These are phyloP conservation scores for Tetrahymena borealis DNA, from an alignment of 73 alveolate species.

Conservation along the genomic window DNA sequence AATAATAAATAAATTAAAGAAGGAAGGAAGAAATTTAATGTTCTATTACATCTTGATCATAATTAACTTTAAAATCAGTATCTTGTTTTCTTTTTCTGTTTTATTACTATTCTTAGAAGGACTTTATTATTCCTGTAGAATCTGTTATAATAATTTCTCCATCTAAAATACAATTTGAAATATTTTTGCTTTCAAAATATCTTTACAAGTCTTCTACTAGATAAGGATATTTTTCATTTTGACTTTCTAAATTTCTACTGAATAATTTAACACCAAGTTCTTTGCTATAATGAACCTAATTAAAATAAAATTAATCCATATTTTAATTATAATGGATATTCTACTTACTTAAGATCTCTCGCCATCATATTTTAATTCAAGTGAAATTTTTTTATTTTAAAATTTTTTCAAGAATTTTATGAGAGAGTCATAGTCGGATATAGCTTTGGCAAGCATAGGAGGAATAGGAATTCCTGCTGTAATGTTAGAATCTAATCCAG, in stretches of 20 bases:
- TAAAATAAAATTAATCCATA: too few relatives aligned
- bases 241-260: conserved; percentile 71
- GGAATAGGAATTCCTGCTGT: conserved; percentile 82
- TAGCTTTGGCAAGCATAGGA: conserved; percentile 88
- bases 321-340: too few relatives aligned
- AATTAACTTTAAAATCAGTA: conserved; percentile 11
- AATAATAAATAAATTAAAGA: conserved; percentile 48
- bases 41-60: conserved; percentile 48
- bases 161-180: conserved; percentile 18
- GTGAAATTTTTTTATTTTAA: conserved; percentile 67
- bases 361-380: conserved; percentile 90
- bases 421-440: conserved; percentile 53
- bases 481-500: conserved; percentile 4
- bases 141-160: conserved; percentile 58
- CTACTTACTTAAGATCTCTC: conserved; percentile 82
- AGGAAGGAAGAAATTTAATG: conserved; percentile 55
- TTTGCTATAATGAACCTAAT: conserved; percentile 37
- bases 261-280: conserved; percentile 53
- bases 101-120: conserved; percentile 53
- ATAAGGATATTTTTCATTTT: conserved; percentile 63
- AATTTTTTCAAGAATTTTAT: conserved; percentile 68
- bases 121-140: conserved; percentile 45
- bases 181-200: conserved; percentile 51
- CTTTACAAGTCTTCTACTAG: conserved; percentile 46
- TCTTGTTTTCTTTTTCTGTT: not conserved